Percentiles rank a stretch among this genome's conserved stretches.
These are phyloP conservation scores for Angophora floribunda DNA, from an alignment of 345 rosid genomes.

Conservation along the genomic window DNA sequence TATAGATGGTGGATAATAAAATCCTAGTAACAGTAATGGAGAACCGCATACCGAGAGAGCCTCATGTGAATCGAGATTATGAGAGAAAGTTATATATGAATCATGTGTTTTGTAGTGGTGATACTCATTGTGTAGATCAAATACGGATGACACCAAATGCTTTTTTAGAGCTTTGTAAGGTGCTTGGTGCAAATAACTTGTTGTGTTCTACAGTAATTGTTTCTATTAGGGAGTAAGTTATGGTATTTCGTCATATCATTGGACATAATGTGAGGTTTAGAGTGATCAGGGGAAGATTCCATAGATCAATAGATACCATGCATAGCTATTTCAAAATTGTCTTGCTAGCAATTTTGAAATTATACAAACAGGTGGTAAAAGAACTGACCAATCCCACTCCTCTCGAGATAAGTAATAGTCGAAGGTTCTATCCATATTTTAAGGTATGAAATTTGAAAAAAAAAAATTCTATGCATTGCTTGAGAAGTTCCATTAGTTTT, in stretches of 20 bases:
- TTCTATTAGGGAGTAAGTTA: too few relatives aligned
- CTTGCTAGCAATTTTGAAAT: background rate
- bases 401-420: background rate
- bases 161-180: background rate
- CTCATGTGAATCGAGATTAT: background rate
- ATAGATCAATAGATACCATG: background rate
- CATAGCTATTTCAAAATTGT: background rate
- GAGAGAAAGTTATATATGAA: background rate
- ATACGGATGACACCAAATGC: fast-evolving
- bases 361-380: background rate
- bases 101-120: too few relatives aligned
- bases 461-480: background rate
- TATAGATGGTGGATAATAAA: background rate
- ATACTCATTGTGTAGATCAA: background rate
- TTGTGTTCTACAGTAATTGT: too few relatives aligned
- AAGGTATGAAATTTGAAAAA: background rate
- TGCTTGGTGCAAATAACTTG: background rate
- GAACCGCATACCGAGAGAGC: background rate
- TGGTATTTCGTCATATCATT: background rate
- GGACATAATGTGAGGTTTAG: background rate
- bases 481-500: background rate
- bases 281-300: background rate
- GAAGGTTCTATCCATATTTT: background rate
- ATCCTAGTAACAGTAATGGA: fast-evolving
- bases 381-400: background rate